Percentiles rank a stretch among this genome's conserved stretches.
phyloP scores from a whole-genome alignment of 2,329 filamentous ascomycete species.

The Trichoderma sp. region DNA sequence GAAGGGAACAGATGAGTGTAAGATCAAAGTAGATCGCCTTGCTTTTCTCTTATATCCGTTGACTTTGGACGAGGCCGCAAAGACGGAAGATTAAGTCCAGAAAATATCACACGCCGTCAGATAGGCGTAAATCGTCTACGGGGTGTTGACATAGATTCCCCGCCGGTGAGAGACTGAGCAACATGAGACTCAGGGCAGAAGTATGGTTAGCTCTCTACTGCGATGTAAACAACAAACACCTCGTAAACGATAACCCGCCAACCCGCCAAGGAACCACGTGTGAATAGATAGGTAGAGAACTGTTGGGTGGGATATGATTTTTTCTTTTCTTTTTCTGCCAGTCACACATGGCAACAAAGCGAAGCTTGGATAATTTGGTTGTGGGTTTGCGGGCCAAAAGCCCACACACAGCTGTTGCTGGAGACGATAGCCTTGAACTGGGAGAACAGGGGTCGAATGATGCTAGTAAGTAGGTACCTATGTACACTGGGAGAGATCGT shows the following conservation, averaged over 20 bases:
- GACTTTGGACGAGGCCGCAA: background rate
- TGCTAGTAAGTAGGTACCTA: too few relatives aligned
- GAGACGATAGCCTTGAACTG: too few relatives aligned
- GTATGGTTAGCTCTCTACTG: background rate
- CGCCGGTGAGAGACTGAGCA: constrained; percentile 2
- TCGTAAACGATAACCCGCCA: too few relatives aligned
- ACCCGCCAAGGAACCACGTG: background rate
- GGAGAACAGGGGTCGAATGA: background rate
- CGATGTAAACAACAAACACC: background rate
- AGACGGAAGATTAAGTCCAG: background rate
- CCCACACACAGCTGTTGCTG: background rate
- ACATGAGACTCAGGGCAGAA: background rate
- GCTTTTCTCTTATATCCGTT: background rate
- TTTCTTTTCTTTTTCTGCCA: background rate
- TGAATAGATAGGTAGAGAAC: too few relatives aligned
- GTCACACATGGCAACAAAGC: background rate
- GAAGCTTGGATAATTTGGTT: too few relatives aligned
- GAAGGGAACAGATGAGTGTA: background rate
- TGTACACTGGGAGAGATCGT: too few relatives aligned
- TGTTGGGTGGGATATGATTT: too few relatives aligned
- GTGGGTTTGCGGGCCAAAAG: constrained; percentile 14
- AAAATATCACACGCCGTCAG: background rate
- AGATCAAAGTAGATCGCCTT: background rate
- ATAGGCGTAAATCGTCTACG: constrained; percentile 1
- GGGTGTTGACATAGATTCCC: background rate